phyloP scores from a whole-genome alignment of 169 alveolate species.

The Eimeria acervulina region DNA sequence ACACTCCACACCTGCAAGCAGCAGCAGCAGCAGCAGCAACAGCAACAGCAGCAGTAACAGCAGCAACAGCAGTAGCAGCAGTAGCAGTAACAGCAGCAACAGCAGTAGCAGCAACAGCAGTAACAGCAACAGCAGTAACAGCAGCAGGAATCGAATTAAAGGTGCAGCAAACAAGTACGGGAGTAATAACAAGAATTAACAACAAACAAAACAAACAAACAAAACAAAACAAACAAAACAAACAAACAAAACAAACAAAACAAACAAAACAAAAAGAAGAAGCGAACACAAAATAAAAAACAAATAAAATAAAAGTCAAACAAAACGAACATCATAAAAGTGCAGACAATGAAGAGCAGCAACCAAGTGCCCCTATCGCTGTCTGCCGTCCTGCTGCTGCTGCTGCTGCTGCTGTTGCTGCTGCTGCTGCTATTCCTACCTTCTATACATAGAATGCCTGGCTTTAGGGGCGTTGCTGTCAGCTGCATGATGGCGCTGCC shows the following conservation, averaged over 20 bases:
- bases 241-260: too few species aligned
- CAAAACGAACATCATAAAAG: neutral
- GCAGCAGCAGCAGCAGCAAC: too few species aligned
- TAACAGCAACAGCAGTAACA: neutral
- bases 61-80: neutral
- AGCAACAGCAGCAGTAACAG: too few species aligned
- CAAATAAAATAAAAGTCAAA: too few species aligned
- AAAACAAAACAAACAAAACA: too few species aligned
- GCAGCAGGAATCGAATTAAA: too few species aligned
- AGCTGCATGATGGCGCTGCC: neutral
- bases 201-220: too few species aligned
- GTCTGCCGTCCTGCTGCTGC: neutral
- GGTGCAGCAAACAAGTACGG: too few species aligned
- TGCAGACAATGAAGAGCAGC: neutral
- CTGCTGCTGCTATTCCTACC: constrained; percentile 35
- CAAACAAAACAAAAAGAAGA: too few species aligned
- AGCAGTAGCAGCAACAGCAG: neutral
- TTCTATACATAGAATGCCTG: constrained; percentile 32
- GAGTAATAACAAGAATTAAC: too few species aligned
- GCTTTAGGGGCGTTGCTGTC: constrained; percentile 41
- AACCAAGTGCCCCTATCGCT: neutral
- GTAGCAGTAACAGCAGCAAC: neutral
- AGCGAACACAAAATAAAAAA: too few species aligned
- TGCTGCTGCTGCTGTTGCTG: neutral
- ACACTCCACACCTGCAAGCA: too few species aligned